Conservation (phyloP, 345 rosid genomes). For the Barbarea vulgaris region DNA sequence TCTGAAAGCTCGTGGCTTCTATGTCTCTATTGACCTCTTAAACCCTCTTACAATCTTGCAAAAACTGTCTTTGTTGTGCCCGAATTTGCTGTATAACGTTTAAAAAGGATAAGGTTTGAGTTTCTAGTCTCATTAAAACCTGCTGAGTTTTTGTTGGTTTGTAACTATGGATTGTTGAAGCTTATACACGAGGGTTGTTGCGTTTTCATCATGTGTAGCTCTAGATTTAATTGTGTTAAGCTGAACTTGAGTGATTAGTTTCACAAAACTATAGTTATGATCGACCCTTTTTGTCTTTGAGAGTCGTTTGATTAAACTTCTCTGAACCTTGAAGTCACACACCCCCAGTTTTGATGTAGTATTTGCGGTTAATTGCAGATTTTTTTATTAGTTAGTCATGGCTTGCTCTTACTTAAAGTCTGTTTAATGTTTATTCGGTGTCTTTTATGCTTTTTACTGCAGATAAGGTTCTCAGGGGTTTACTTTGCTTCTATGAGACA, state of each 20-base stretch:
- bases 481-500: constrained; percentile 36
- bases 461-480: constrained; percentile 26
- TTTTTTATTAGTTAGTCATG: no score
- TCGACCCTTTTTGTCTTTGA: not conserved
- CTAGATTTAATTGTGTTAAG: not conserved
- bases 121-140: not conserved
- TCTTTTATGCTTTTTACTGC: constrained; percentile 11
- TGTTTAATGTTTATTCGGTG: constrained; percentile 11
- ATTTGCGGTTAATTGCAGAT: not conserved
- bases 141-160: constrained; percentile 3
- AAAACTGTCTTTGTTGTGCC: not conserved
- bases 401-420: not conserved
- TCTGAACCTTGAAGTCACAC: not conserved
- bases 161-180: not conserved
- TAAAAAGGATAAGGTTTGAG: not conserved
- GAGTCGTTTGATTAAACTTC: not conserved
- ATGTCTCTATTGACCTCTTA: not conserved
- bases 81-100: not conserved
- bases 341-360: no score
- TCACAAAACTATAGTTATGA: not conserved
- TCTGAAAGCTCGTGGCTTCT: not conserved
- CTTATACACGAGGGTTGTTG: not conserved
- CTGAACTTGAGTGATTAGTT: not conserved
- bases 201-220: not conserved
- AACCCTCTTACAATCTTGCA: not conserved